These are phyloP conservation scores for Durusdinium trenchii DNA, from an alignment of 73 alveolate genomes.

Conservation along the genomic window DNA sequence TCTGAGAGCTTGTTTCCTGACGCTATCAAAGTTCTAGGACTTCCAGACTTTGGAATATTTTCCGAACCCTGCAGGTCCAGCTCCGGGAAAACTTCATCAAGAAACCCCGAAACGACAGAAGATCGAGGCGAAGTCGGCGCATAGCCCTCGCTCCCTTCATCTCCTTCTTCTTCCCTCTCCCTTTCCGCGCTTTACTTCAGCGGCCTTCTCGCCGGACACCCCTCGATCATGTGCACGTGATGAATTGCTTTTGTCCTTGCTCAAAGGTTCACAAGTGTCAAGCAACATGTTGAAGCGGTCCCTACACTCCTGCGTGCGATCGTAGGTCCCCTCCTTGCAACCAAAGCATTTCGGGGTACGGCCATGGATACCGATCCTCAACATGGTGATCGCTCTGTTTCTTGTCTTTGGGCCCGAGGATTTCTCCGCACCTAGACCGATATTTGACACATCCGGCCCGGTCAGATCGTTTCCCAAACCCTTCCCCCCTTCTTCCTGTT, in stretches of 20 bases:
- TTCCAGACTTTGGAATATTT: background rate
- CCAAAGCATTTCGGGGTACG: slow-evolving; percentile 1
- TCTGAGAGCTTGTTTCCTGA: too few species aligned
- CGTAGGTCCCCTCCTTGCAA: background rate
- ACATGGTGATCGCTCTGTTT: background rate
- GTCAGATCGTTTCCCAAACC: background rate
- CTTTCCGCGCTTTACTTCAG: background rate
- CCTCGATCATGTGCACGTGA: background rate
- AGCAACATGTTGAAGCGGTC: background rate
- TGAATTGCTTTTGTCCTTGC: background rate
- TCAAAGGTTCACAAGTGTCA: background rate
- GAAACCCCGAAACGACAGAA: background rate
- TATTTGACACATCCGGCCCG: background rate
- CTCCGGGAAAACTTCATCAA: background rate
- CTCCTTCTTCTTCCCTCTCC: background rate
- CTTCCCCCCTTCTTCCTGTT: background rate
- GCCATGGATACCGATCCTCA: background rate
- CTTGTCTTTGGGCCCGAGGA: background rate
- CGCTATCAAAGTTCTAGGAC: background rate
- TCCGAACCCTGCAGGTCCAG: background rate
- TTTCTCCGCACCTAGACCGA: background rate
- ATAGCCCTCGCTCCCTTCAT: background rate
- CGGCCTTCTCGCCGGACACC: background rate
- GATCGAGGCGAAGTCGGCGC: background rate
- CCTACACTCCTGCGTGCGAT: background rate